Conservation (phyloP, 768 basidiomycete species). For the Kwoniella bestiolae region DNA sequence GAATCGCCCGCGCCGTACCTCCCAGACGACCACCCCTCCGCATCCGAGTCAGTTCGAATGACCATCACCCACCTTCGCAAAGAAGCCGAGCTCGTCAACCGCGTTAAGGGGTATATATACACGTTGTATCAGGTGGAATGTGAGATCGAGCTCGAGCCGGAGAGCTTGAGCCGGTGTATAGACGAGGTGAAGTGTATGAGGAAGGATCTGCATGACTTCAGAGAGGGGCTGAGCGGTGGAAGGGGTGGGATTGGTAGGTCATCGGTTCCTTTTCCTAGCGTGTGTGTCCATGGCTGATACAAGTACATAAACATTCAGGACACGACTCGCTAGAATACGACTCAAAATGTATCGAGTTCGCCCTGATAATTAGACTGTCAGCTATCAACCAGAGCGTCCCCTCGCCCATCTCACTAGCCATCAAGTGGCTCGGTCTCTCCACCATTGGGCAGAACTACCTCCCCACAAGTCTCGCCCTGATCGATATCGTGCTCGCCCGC, state of each 20-base stretch:
- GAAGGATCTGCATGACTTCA: not conserved
- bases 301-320: no score
- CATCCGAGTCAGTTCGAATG: not conserved
- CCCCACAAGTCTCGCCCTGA: not conserved
- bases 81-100: not conserved
- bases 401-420: not conserved
- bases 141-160: not conserved
- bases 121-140: not conserved
- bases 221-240: not conserved
- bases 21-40: slow-evolving; percentile 1
- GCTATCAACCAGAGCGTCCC: not conserved
- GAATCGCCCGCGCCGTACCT: slow-evolving; percentile 1
- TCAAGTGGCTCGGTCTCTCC: not conserved
- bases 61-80: not conserved
- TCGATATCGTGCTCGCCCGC: not conserved
- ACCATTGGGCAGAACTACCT: not conserved
- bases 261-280: no score
- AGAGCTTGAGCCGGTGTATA: not conserved
- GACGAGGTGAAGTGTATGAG: not conserved
- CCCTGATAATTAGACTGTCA: not conserved
- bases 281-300: no score
- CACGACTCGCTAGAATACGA: not conserved
- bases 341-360: not conserved
- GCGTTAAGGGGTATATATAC: not conserved
- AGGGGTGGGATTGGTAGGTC: not conserved